Evolutionary conservation across 345 rosid genomes (phyloP).

Genomic region (Gossypium longicalyx): DNA sequence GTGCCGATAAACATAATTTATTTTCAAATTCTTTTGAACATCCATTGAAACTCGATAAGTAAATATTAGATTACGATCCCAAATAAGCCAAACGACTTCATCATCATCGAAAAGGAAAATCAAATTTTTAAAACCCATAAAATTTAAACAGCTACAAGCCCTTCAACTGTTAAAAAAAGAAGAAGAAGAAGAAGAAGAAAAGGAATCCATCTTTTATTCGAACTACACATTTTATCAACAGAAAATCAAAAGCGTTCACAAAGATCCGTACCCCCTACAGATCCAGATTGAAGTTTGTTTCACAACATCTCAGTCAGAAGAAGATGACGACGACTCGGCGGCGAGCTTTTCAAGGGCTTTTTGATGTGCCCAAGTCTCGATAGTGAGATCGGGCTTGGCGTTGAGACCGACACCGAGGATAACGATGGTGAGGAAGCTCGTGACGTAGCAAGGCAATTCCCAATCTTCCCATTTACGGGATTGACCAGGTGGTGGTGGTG

Average conservation of each 20-base stretch:
- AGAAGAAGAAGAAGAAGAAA: too few relatives aligned
- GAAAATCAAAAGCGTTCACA: background rate
- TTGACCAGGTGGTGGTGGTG: conserved; percentile 69
- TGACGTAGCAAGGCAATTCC: conserved; percentile 98
- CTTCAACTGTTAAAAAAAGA: background rate
- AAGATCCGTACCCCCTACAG: background rate
- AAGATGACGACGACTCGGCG: conserved; percentile 12
- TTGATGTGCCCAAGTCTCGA: conserved; percentile 99
- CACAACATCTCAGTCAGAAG: conserved; percentile 6
- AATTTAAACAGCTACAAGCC: background rate
- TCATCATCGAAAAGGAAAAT: background rate
- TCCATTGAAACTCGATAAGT: background rate
- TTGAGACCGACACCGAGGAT: conserved; percentile 96
- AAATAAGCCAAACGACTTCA: background rate
- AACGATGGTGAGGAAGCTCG: conserved; percentile 89
- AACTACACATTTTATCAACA: conserved; percentile 12
- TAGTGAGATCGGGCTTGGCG: conserved; percentile 96
- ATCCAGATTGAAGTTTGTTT: background rate
- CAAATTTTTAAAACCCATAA: background rate
- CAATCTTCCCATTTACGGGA: conserved; percentile 92
- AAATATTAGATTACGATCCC: background rate
- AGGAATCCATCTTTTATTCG: background rate
- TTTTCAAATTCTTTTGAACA: background rate
- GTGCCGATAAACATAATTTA: background rate
- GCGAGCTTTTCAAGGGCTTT: conserved; percentile 77